phyloP scores from a whole-genome alignment of 176 grass and related monocot species.

The Phyllostachys edulis region DNA sequence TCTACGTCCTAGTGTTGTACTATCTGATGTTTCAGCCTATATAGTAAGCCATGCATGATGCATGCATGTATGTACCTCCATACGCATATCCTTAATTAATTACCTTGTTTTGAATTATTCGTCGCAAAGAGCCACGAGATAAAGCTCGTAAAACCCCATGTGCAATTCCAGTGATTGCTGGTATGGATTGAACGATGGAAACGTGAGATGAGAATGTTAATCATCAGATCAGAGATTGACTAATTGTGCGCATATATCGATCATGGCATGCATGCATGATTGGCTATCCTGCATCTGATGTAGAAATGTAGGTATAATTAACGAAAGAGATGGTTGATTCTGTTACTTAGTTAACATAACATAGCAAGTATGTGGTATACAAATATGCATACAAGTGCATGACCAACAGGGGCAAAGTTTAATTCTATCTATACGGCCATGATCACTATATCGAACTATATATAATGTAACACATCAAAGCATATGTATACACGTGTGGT shows the following conservation, averaged over 20 bases:
- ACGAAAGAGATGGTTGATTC: background rate
- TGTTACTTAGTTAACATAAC: background rate
- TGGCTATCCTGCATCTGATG: background rate
- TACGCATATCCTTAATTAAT: background rate
- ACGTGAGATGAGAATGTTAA: background rate
- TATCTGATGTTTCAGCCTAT: background rate
- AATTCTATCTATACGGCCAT: background rate
- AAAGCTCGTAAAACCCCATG: background rate
- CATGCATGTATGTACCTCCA: background rate
- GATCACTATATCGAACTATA: no score
- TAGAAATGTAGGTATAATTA: background rate
- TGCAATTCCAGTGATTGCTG: background rate
- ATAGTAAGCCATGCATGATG: background rate
- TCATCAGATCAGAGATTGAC: background rate
- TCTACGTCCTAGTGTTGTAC: background rate
- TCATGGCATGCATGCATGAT: background rate
- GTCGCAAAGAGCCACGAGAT: background rate
- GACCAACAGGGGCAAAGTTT: background rate
- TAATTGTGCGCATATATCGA: background rate
- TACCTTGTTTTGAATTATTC: background rate
- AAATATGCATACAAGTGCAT: background rate
- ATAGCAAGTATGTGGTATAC: background rate
- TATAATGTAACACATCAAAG: background rate
- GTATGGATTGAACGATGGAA: background rate
- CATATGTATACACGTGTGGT: slow-evolving; percentile 18